Conservation (phyloP, 176 grass and related monocot species). For the Musa schizocarpa region DNA sequence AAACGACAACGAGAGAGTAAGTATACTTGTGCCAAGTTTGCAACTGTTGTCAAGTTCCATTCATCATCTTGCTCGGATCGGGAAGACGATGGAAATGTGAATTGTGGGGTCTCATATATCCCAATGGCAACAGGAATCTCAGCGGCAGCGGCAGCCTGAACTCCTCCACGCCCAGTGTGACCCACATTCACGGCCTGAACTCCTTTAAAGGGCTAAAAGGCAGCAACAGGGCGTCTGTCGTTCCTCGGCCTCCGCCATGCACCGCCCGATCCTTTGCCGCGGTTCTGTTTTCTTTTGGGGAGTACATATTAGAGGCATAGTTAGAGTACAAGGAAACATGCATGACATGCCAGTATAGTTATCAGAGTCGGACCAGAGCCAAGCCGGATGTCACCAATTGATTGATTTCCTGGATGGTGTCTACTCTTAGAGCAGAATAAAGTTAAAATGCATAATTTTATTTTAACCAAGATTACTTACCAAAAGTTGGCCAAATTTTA, state of each 20-base stretch:
- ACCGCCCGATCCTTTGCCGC: slow-evolving; percentile 1
- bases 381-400: too few relatives aligned
- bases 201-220: slow-evolving; percentile 17
- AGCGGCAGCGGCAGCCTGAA: too few relatives aligned
- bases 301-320: neutral
- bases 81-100: neutral
- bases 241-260: slow-evolving; percentile 3
- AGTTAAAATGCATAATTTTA: too few relatives aligned
- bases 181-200: neutral
- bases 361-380: too few relatives aligned
- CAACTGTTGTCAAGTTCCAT: too few relatives aligned
- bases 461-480: neutral
- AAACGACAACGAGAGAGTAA: too few relatives aligned
- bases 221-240: neutral
- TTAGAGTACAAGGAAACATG: neutral
- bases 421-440: too few relatives aligned
- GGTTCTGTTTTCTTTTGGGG: neutral
- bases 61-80: neutral
- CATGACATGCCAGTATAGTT: too few relatives aligned
- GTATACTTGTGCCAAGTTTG: too few relatives aligned
- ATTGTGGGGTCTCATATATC: neutral
- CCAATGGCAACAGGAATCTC: neutral
- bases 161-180: neutral
- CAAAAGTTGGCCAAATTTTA: neutral
- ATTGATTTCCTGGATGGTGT: neutral